These are phyloP conservation scores for Aspergillus kassunensis DNA, from an alignment of 495 filamentous ascomycete species.

Conservation along the genomic window DNA sequence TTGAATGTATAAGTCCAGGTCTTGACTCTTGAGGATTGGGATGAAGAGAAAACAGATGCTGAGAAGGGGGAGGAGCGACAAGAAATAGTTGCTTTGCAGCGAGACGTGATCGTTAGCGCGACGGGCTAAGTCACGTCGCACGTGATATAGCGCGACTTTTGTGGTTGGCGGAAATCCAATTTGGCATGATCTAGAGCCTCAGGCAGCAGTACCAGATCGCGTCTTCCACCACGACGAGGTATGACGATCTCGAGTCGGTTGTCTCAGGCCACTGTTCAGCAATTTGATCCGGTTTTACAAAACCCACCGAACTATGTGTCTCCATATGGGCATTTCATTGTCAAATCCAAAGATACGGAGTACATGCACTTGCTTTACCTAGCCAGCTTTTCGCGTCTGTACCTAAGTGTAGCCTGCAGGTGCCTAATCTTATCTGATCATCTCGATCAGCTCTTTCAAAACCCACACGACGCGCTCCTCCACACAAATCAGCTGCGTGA, in stretches of 20 bases:
- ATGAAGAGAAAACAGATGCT: conserved; percentile 23
- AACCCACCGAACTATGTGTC: neutral
- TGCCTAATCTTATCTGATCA: conserved; percentile 8
- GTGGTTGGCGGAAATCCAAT: conserved; percentile 16
- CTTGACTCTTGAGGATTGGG: conserved; percentile 19
- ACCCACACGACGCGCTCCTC: neutral
- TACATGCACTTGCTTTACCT: neutral
- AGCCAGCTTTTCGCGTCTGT: neutral
- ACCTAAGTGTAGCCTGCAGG: neutral
- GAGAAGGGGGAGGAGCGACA: conserved; percentile 20
- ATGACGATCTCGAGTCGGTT: neutral
- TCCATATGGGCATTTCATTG: neutral
- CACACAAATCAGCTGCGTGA: too few species aligned
- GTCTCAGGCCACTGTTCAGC: conserved; percentile 2
- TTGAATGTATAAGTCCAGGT: conserved; percentile 14
- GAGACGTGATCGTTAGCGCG: conserved; percentile 42
- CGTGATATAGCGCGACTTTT: conserved; percentile 35
- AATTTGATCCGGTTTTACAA: neutral
- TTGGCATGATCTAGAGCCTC: neutral
- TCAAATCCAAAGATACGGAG: neutral
- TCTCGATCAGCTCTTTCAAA: neutral
- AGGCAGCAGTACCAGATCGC: neutral
- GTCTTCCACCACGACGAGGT: neutral
- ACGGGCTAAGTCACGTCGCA: conserved; percentile 44
- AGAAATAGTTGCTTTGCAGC: conserved; percentile 29